Evolutionary conservation across 2,329 filamentous ascomycete genomes (phyloP), one percentile per base, ranked within the genome.

Genomic region (Xylogone sp.): DNA sequence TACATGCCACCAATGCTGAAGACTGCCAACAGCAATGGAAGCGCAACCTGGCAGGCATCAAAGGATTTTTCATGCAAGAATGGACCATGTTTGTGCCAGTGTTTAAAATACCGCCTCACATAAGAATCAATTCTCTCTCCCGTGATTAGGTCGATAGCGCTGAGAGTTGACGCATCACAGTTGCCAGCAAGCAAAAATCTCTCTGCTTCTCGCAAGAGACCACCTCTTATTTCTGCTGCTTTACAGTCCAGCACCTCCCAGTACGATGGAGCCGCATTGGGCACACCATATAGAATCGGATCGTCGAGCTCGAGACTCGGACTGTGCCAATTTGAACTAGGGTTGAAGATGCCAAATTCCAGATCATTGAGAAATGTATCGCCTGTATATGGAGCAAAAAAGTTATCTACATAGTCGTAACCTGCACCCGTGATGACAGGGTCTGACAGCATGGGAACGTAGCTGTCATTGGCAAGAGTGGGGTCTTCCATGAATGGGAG

Each of bases 121-220:
- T 53, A 61, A 12, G 51, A 44, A 34, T 58, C 61, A 48, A 67
- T 57, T 21, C 49, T 61, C 21, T 57, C 53, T 4, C 55, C 59
- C 2, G 56, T 63, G 8, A 67, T 59, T 13, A 56, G 18, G 20
- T 64, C 58, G 43, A 66, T 60, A 16, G 59, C 58, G 18, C 63
- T 57, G 1, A 63, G n/a, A 4, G 34, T 39, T 5, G 34, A 13
- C n/a, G 34, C 13, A 18, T 39, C 34, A 18, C 34, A 39, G 34
- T 39, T 39, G n/a, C 34, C 34, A 16, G 34, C 8, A 5, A 39
- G 34, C 13, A 39, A 16, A 18, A 39, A 39, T 39, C 34, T 7
- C 34, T 39, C 34, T 39, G 34, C 34, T 39, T 39, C 34, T 16
- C n/a, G 34, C 34, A 18, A 16, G n/a, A 39, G 34, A 18, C 34